Base-by-base conservation (phyloP, 345 rosid genomes). In the Arabis alpina region DNA sequence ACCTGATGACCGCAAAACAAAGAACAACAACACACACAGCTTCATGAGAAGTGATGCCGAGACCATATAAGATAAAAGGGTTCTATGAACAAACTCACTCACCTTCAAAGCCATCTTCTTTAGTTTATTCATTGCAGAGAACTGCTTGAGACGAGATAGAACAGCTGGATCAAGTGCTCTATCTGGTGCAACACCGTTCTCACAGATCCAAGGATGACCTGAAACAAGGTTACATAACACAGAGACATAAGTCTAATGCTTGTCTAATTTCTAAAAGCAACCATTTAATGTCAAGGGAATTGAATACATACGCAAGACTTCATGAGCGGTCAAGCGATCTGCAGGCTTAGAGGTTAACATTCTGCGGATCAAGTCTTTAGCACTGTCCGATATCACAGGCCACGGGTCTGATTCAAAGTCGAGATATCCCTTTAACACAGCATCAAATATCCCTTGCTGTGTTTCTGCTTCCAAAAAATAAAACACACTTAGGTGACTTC, bases 201-300 rank as follows among this genome's bases (percentile, higher is more conserved):
- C 88, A 44, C 91, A 91, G 48, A 94, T 91, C 99, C 97, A 94
- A 27, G 99, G 99, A 77, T 94, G 99, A 74, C 93, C 99, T 94
- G 71, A 63, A n/a, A n/a, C n/a, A n/a, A n/a, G n/a, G n/a, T n/a
- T n/a, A n/a, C 12, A 42, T 30, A 51, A 43, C 44, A 40, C 3
- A 36, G 32, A 11, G 24, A 24, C 14, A 24, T 53, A 37, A 58
- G 54, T 34, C 24, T 13, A 44, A 16, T 42, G 44, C 6, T 24
- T 34, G 50, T 51, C 1, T 4, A 30, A 9, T 40, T 28, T 39
- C 45, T 3, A 44, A 19, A 54, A 27, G 57, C 16, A 75, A 53
- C 8, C n/a, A 61, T 25, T 27, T 11, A 13, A 40, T 8, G 5
- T 36, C 39, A 6, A 54, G 13, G 10, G 2, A 34, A 28, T 0